Base-by-base conservation (phyloP, 2,329 filamentous ascomycete genomes). In the Calycina herbarum region DNA sequence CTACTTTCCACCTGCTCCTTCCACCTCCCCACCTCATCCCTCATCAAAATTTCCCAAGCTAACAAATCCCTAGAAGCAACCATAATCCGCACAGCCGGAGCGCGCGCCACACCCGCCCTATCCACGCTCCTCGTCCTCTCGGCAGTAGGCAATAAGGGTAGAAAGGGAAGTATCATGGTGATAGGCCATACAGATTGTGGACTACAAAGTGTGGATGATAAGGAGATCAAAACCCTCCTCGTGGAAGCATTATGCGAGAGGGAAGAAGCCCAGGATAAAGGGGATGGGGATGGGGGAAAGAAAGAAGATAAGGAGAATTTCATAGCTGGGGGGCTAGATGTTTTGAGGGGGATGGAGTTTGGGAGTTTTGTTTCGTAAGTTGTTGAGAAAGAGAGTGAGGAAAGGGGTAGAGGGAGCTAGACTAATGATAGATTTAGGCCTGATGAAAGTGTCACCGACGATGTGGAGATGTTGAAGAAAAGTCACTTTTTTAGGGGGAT, bases 101-200 rank as follows among this genome's bases (percentile, higher is more conserved):
- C 69, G 0, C 62, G 72, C 6, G 67, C 70, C 70, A 69, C 3
- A 70, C 70, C 1, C 61, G 72, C 10, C 66, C 70, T 72, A 24
- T 68, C 59, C 20, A 70, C 69, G 3, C 64, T 73, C 0, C 64
- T 70, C 2, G 68, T 72, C 3, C 68, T 73, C 31, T 67, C 69
- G 3, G 69, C 68, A 2, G 71, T 72, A 3, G 72, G 72, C 3
- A 72, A 71, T 64, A 10, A 58, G 13, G 72, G 71, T 11, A 68
- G 68, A 67, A 73, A 71, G 57, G 71, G 71, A 1, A 42, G 58
- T 3, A 70, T 73, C 33, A 66, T 72, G 42, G 63, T 72, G 5
- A 64, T 72, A 15, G 69, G 72, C 35, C 70, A 73, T 63, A 70
- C 68, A 27, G 69, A 72, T 65, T 73, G 68, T 62, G 69, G 59